Conservation (phyloP, 225 moss, liverwort and hornwort species). For the Marchantia polymorpha region DNA sequence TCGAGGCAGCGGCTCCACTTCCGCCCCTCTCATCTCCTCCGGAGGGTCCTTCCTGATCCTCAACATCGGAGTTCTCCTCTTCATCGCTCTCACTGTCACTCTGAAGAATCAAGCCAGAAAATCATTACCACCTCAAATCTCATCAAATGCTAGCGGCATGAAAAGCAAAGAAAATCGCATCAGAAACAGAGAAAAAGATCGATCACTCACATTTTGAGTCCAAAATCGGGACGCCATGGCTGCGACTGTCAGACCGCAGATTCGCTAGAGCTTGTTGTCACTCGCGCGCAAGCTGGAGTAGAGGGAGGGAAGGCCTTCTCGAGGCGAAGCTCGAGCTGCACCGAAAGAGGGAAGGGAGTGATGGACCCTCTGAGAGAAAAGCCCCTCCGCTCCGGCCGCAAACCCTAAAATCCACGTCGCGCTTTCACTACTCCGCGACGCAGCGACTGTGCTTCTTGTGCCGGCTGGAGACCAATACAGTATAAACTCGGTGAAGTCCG, state of each 20-base stretch:
- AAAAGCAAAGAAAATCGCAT: background rate
- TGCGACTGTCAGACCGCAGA: slow-evolving; percentile 5
- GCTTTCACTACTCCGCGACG: too few relatives aligned
- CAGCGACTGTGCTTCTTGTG: too few relatives aligned
- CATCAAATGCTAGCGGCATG: background rate
- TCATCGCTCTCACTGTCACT: slow-evolving; percentile 60
- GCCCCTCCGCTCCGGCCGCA: slow-evolving; percentile 3
- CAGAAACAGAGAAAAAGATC: background rate
- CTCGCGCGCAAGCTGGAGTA: background rate
- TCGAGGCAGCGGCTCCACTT: slow-evolving; percentile 33
- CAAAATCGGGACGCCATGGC: slow-evolving; percentile 45
- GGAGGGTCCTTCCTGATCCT: slow-evolving; percentile 25
- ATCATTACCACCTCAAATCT: background rate
- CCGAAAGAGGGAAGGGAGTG: background rate
- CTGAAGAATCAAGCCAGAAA: background rate
- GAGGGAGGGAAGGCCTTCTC: background rate
- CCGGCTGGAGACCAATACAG: too few relatives aligned
- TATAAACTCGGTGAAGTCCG: too few relatives aligned
- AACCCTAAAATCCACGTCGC: too few relatives aligned
- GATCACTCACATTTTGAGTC: slow-evolving; percentile 33
- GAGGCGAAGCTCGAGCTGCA: slow-evolving; percentile 1
- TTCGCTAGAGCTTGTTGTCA: background rate
- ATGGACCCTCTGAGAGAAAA: background rate
- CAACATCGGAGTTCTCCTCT: slow-evolving; percentile 38
- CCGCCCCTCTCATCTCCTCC: slow-evolving; percentile 32